phyloP scores from a whole-genome alignment of 768 basidiomycete species.

The Lyophyllum semitale region DNA sequence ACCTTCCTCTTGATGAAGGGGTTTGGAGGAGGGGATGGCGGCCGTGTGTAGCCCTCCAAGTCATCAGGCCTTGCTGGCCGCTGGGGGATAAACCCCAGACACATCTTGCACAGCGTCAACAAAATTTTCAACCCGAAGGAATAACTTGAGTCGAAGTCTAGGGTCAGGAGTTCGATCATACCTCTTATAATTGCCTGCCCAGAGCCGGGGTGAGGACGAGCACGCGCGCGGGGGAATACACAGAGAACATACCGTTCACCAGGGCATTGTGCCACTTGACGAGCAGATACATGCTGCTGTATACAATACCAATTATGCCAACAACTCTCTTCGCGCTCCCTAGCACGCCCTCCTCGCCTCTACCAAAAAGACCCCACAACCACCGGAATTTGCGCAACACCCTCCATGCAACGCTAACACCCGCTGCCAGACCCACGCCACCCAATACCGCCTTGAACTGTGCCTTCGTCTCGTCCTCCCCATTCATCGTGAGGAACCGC shows the following conservation, averaged over 20 bases:
- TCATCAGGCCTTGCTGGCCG: slow-evolving; percentile 19
- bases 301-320: slow-evolving; percentile 21
- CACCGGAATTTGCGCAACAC: slow-evolving; percentile 17
- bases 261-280: slow-evolving; percentile 49
- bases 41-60: slow-evolving; percentile 35
- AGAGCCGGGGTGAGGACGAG: neutral
- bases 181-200: slow-evolving; percentile 36
- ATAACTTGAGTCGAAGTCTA: neutral
- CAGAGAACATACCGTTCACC: slow-evolving; percentile 31
- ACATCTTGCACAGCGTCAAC: slow-evolving; percentile 37
- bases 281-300: slow-evolving; percentile 34
- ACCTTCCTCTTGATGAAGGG: slow-evolving; percentile 34
- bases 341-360: slow-evolving; percentile 3
- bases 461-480: slow-evolving; percentile 69
- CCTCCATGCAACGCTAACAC: slow-evolving; percentile 23
- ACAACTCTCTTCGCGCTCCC: slow-evolving; percentile 10
- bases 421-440: slow-evolving; percentile 39
- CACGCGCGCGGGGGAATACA: neutral
- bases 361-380: slow-evolving; percentile 4
- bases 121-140: slow-evolving; percentile 32
- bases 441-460: slow-evolving; percentile 72
- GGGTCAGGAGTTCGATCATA: slow-evolving; percentile 12
- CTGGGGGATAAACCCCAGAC: slow-evolving; percentile 34
- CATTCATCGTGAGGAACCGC: slow-evolving; percentile 40
- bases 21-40: slow-evolving; percentile 43